Conservation (phyloP, 805 yeast species). For the Schwanniomyces pseudopolymorphus region DNA sequence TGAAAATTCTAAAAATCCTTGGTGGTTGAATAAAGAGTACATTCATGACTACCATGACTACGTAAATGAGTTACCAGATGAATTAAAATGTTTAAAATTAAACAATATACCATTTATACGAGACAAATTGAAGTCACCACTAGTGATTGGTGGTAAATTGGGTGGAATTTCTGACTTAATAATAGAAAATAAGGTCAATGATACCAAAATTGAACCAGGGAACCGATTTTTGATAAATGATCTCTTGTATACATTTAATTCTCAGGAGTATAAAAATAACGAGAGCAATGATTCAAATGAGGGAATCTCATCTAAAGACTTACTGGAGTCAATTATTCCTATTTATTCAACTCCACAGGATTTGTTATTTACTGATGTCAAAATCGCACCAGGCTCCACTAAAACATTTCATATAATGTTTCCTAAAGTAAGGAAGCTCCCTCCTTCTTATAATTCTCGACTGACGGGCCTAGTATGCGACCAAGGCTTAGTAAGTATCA, state of each 20-base stretch:
- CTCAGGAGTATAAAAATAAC: slow-evolving; percentile 7
- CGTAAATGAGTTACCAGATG: slow-evolving; percentile 19
- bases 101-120: slow-evolving; percentile 23
- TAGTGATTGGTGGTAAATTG: slow-evolving; percentile 31
- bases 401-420: slow-evolving; percentile 22
- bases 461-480: slow-evolving; percentile 43
- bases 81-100: slow-evolving; percentile 19
- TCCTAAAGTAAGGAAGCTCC: slow-evolving; percentile 23
- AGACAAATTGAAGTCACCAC: slow-evolving; percentile 13
- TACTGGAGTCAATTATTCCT: slow-evolving; percentile 34
- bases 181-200: slow-evolving; percentile 15
- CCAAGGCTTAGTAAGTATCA: slow-evolving; percentile 37
- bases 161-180: slow-evolving; percentile 38
- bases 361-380: slow-evolving; percentile 34
- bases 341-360: slow-evolving; percentile 41
- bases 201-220: slow-evolving; percentile 16
- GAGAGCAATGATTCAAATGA: not conserved
- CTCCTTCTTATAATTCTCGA: slow-evolving; percentile 41
- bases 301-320: slow-evolving; percentile 19
- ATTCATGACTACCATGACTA: slow-evolving; percentile 21
- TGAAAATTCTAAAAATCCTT: slow-evolving; percentile 8
- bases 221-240: slow-evolving; percentile 32
- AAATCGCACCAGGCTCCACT: slow-evolving; percentile 15
- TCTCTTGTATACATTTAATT: slow-evolving; percentile 30
- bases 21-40: slow-evolving; percentile 42